Base-by-base conservation (phyloP, 2,329 filamentous ascomycete species). In the Diplodia mutila region DNA sequence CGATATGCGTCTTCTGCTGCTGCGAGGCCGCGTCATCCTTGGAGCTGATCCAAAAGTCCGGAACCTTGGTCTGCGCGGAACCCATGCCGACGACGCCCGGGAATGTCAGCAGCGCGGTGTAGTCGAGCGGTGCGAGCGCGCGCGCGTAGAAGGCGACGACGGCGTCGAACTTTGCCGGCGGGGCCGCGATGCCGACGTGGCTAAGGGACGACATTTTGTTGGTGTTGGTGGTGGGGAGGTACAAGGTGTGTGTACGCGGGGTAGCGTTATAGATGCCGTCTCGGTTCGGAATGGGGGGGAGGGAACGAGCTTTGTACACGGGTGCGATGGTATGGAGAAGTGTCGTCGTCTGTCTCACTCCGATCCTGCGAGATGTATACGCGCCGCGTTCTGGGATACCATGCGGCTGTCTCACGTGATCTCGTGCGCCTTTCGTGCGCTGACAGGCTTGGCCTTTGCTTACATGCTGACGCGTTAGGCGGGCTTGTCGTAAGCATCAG, bases 61-160 rank as follows among this genome's bases (percentile, higher is more conserved):
- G 25, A 42, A 37, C 42, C 18, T 49, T 61, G 16, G 57, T 61
- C 9, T 25, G 42, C n/a, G 57, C 25, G 21, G 65, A 16, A 1
- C 61, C 49, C 52, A 42, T 65, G 25, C 63, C 67, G 37, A 75
- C 42, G 18, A 70, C 69, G 42, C 70, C 70, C 14, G 71, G 71
- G 4, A 53, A 32, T 1, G 69, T 70, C 5, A 69, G 68, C 32
- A 72, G 69, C 12, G 75, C 73, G 27, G 69, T 70, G 49, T 72
- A 70, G 21, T 73, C 72, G 21, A 76, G 69, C 12, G 74, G 73
- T 23, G 71, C 71, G 16, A 76, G 73, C n/a, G 71, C 73, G 2
- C 69, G 65, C 39, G 69, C 63, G 61, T 76, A 76, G 68, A 69
- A 76, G 18, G 66, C 65, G 14, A 72, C 68, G 6, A 72, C 68